phyloP scores from a whole-genome alignment of 2,329 filamentous ascomycete genomes.

The Paradendryphiella salina region DNA sequence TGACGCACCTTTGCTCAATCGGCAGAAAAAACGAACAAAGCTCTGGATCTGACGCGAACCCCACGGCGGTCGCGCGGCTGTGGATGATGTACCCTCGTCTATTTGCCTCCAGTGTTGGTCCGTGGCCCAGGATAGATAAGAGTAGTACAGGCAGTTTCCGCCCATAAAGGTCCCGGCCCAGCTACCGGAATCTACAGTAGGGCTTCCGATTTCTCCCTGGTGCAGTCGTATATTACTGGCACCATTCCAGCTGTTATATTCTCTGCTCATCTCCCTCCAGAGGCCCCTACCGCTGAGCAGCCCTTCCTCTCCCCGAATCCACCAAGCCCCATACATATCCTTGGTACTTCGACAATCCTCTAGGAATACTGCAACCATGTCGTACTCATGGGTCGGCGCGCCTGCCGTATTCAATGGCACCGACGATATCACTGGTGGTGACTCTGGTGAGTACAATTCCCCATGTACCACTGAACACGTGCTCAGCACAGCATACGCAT shows the following conservation, averaged over 20 bases:
- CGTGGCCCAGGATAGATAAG: constrained; percentile 46
- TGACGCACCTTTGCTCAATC: constrained; percentile 36
- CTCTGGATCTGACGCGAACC: constrained; percentile 43
- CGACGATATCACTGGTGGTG: constrained; percentile 67
- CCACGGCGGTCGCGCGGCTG: constrained; percentile 40
- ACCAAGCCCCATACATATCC: constrained; percentile 8
- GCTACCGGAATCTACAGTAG: constrained; percentile 37
- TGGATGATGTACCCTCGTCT: constrained; percentile 41
- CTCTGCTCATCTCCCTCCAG: constrained; percentile 14
- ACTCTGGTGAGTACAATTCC: constrained; percentile 68
- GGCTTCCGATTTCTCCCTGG: constrained; percentile 38
- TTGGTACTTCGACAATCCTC: constrained; percentile 14
- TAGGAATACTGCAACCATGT: constrained; percentile 46
- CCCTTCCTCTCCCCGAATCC: constrained; percentile 5
- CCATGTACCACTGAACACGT: constrained; percentile 25
- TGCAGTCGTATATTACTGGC: constrained; percentile 38
- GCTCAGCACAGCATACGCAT: constrained; percentile 17
- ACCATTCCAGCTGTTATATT: constrained; percentile 25
- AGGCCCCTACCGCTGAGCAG: constrained; percentile 19
- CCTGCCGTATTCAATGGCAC: constrained; percentile 57
- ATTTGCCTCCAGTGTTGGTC: constrained; percentile 41
- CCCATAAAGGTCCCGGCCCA: constrained; percentile 41
- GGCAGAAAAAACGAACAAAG: constrained; percentile 40
- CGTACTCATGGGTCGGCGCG: constrained; percentile 54
- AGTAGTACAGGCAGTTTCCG: constrained; percentile 39